Conservation (phyloP, 1,139 yeast genomes). For the Taiozyma sp. region DNA sequence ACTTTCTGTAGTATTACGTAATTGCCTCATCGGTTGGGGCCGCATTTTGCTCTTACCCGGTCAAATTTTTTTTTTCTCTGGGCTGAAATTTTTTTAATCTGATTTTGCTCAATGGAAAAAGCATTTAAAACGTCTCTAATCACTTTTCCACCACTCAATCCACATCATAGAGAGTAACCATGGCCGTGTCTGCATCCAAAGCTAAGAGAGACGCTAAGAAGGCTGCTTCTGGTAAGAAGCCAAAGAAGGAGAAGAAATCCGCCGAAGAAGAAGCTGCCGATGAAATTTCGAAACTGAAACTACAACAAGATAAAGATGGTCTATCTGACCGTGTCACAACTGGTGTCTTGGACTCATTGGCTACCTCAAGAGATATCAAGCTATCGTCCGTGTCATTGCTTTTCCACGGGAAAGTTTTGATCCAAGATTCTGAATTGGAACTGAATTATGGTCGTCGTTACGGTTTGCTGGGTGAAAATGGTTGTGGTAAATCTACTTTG, state of each 20-base stretch:
- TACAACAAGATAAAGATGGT: slow-evolving; percentile 92
- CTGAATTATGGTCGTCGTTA: slow-evolving; percentile 96
- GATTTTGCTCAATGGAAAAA: neutral
- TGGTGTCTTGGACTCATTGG: slow-evolving; percentile 89
- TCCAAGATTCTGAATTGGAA: slow-evolving; percentile 89
- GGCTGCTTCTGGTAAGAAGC: slow-evolving; percentile 67
- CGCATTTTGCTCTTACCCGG: neutral
- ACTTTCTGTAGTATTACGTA: neutral
- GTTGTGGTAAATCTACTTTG: slow-evolving; percentile 98
- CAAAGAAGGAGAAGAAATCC: slow-evolving; percentile 68
- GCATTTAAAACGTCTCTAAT: neutral
- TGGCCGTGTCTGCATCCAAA: slow-evolving; percentile 70
- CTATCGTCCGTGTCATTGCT: slow-evolving; percentile 83
- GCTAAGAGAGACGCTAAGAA: slow-evolving; percentile 96
- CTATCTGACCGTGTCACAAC: slow-evolving; percentile 96
- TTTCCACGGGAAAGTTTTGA: slow-evolving; percentile 95
- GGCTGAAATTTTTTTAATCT: neutral
- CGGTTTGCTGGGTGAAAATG: slow-evolving; percentile 96
- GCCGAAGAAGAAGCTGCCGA: slow-evolving; percentile 67
- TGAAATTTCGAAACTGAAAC: slow-evolving; percentile 79
- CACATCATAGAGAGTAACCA: slow-evolving; percentile 4
- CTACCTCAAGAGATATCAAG: slow-evolving; percentile 92
- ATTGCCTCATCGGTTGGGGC: slow-evolving; percentile 3
- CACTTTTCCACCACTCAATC: neutral
- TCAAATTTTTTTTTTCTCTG: neutral